Base-by-base conservation (phyloP, 2,329 filamentous ascomycete genomes). In the Ploettnerulaceae sp. region DNA sequence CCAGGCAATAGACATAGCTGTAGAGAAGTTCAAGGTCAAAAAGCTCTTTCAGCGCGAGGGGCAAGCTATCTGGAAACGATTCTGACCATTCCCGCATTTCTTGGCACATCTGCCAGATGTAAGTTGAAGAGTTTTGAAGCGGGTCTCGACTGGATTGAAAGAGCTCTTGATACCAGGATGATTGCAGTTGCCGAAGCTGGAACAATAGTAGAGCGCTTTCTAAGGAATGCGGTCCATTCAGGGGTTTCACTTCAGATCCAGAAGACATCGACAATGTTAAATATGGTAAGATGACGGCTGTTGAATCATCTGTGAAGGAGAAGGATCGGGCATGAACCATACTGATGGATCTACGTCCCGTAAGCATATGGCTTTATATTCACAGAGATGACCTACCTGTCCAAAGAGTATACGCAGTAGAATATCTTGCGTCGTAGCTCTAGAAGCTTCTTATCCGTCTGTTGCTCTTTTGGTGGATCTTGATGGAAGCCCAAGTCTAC, bases 401-500 rank as follows among this genome's bases (percentile, higher is more conserved):
- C 93, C 17, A 97, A 73, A 21, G 86, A 82, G 64, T 96, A 96
- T 3, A 93, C 84, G 61, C 86, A 95, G 66, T 94, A 89, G 61
- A 95, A 97, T 2, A 94, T 84, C 56, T 84, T 81, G 41, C 91
- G 79, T 42, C 91, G 80, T 50, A 89, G 73, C 56, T 95, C 87
- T 9, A 95, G 70, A 35, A 81, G 79, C 2, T 77, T 71, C 56
- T 81, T 83, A 47, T 88, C 81, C 8, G 82, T 75, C 21, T 80
- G 69, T 12, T 84, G 76, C 52, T 84, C 82, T 47, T 77, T 74
- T 0, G 86, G 84, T 3, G 89, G 89, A 57, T 97, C 91, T 67
- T 96, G 91, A 65, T 97, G 93, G 48, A 94, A 82, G 6, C 93
- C 93, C 22, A 96, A 70, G 67, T 98, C 93, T 17, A 96, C 78